A percentile compares a stretch with the other conserved stretches of the same genome.
These are phyloP conservation scores for Zygotorulaspora florentina DNA, from an alignment of 805 yeast species.

Conservation along the genomic window DNA sequence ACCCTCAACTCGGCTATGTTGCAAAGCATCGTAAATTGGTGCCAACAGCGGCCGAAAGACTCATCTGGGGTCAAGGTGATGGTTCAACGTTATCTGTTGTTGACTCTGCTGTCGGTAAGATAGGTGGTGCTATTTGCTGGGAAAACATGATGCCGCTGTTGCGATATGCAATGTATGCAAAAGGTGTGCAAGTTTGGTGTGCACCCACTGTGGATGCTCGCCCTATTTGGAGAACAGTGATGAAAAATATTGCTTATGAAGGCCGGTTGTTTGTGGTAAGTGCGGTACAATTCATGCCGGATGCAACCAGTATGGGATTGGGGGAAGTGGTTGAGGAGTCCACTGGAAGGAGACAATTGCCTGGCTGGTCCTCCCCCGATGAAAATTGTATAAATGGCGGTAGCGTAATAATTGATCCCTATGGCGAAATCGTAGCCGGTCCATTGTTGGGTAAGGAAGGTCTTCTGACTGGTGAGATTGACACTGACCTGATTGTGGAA, in stretches of 20 bases:
- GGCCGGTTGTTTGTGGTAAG: slow-evolving; percentile 40
- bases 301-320: slow-evolving; percentile 25
- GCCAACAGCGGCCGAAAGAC: slow-evolving; percentile 45
- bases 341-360: slow-evolving; percentile 19
- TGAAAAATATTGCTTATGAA: slow-evolving; percentile 42
- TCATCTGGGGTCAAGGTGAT: slow-evolving; percentile 46
- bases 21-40: slow-evolving; percentile 41
- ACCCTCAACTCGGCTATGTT: slow-evolving; percentile 37
- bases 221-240: slow-evolving; percentile 41
- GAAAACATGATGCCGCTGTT: slow-evolving; percentile 43
- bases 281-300: slow-evolving; percentile 40
- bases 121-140: slow-evolving; percentile 50
- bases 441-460: slow-evolving; percentile 42
- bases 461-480: slow-evolving; percentile 39
- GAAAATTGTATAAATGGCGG: slow-evolving; percentile 40
- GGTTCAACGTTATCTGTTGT: slow-evolving; percentile 42
- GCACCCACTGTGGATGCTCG: slow-evolving; percentile 47
- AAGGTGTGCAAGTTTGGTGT: slow-evolving; percentile 40
- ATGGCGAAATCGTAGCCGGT: slow-evolving; percentile 43
- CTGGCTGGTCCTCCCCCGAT: slow-evolving; percentile 33
- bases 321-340: slow-evolving; percentile 24
- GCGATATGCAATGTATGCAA: slow-evolving; percentile 41
- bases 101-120: slow-evolving; percentile 34
- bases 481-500: slow-evolving; percentile 35
- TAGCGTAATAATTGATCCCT: slow-evolving; percentile 39